Evolutionary conservation across 208 protist species (phyloP).

Genomic region (Trypanosoma lewisi): DNA sequence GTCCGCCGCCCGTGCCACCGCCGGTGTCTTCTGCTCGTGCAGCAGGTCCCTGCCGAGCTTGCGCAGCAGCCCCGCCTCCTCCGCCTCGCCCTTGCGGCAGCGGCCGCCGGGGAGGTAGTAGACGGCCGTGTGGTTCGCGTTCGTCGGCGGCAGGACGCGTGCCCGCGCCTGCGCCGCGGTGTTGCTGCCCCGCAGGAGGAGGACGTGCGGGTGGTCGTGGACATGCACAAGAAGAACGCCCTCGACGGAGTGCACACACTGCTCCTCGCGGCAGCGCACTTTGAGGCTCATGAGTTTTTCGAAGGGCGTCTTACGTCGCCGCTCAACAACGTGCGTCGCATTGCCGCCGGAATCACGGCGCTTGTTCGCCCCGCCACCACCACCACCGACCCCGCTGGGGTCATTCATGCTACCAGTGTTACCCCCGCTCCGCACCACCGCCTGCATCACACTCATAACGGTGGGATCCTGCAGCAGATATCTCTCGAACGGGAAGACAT

Average conservation of each 20-base stretch:
- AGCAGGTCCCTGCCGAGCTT: constrained; percentile 73
- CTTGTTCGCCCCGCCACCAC: constrained; percentile 6
- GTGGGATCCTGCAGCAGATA: constrained; percentile 48
- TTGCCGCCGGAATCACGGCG: constrained; percentile 24
- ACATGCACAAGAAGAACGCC: constrained; percentile 90
- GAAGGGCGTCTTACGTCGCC: constrained; percentile 58
- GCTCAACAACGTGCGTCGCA: neutral
- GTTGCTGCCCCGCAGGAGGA: constrained; percentile 73
- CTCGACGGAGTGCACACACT: constrained; percentile 85
- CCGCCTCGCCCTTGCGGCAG: constrained; percentile 64
- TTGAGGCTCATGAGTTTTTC: constrained; percentile 86
- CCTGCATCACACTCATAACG: constrained; percentile 30
- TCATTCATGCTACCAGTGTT: constrained; percentile 10
- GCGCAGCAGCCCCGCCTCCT: constrained; percentile 69
- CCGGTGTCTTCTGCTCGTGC: constrained; percentile 46
- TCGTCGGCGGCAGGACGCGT: constrained; percentile 33
- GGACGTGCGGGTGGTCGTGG: constrained; percentile 91
- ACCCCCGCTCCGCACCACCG: constrained; percentile 13
- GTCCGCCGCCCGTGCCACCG: neutral
- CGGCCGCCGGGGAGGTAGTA: constrained; percentile 78
- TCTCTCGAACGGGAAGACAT: constrained; percentile 78
- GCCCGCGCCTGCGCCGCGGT: neutral
- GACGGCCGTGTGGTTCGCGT: constrained; percentile 36
- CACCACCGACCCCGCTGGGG: constrained; percentile 1
- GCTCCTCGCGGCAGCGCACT: constrained; percentile 78